phyloP scores from a whole-genome alignment of 805 yeast species.

The Candida coleopterorum region DNA sequence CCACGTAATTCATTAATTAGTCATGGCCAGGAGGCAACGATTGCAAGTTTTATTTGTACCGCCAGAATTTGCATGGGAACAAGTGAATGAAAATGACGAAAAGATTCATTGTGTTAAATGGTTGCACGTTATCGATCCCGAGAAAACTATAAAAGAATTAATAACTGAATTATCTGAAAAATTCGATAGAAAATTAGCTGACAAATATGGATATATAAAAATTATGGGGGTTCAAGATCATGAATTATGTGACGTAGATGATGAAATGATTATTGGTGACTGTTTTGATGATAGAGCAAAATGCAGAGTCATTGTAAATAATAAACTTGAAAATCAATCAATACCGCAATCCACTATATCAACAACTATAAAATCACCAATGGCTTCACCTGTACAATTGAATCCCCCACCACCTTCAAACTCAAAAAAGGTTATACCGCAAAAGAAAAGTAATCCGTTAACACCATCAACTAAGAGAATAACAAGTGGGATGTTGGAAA shows the following conservation, averaged over 20 bases:
- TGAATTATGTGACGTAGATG: conserved; percentile 71
- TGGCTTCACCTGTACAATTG: conserved; percentile 2
- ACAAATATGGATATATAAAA: conserved; percentile 45
- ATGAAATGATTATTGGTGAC: conserved; percentile 63
- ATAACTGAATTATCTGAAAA: conserved; percentile 42
- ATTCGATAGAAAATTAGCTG: conserved; percentile 8
- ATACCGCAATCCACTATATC: not conserved
- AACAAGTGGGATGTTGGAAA: not conserved
- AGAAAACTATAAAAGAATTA: conserved; percentile 43
- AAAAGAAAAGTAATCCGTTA: conserved; percentile 14
- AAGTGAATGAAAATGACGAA: conserved; percentile 18
- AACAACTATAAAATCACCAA: not conserved
- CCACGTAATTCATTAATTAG: too few relatives aligned
- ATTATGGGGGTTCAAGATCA: conserved; percentile 49
- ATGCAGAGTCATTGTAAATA: conserved; percentile 31
- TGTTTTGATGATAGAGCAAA: conserved; percentile 47
- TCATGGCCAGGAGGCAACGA: not conserved
- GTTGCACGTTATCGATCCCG: conserved; percentile 55
- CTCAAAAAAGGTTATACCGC: conserved; percentile 21
- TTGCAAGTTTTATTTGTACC: conserved; percentile 33
- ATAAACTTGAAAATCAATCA: conserved; percentile 12
- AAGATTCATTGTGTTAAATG: conserved; percentile 41
- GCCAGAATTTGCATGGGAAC: conserved; percentile 14
- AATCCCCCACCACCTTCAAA: conserved; percentile 29
- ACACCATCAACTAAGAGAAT: not conserved